phyloP scores from a whole-genome alignment of 75 land plant species.

The Picea sitchensis region DNA sequence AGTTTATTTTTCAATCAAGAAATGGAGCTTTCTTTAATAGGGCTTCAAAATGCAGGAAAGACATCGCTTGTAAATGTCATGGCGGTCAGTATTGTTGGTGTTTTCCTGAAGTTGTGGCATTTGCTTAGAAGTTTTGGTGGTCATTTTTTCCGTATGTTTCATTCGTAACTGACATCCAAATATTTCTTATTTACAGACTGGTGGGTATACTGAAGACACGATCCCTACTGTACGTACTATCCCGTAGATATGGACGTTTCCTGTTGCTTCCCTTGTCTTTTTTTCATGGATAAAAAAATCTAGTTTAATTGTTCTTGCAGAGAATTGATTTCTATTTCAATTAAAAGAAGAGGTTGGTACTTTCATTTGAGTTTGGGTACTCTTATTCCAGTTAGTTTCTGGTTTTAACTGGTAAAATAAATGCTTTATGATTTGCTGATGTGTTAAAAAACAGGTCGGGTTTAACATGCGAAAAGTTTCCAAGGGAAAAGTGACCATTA shows the following conservation, averaged over 20 bases:
- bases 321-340: background rate
- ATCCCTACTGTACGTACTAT: constrained; percentile 86
- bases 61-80: constrained; percentile 91
- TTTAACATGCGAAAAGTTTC: constrained; percentile 98
- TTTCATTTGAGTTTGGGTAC: background rate
- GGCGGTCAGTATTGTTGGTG: constrained; percentile 55
- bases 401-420: background rate
- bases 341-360: background rate
- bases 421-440: background rate
- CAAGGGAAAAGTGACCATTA: constrained; percentile 97
- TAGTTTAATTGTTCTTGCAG: background rate
- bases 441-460: constrained; percentile 65
- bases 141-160: background rate
- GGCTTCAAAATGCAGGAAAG: constrained; percentile 95
- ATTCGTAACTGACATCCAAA: background rate
- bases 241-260: background rate
- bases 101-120: background rate
- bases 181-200: constrained; percentile 54
- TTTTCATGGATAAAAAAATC: background rate
- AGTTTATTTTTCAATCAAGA: constrained; percentile 95
- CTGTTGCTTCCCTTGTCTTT: background rate
- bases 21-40: constrained; percentile 90
- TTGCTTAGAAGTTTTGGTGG: background rate
- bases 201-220: constrained; percentile 95
- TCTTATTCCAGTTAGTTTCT: background rate